Evolutionary conservation across 2,329 filamentous ascomycete species (phyloP), one percentile per base, ranked within the genome.

Genomic region (Colletotrichum sp.): DNA sequence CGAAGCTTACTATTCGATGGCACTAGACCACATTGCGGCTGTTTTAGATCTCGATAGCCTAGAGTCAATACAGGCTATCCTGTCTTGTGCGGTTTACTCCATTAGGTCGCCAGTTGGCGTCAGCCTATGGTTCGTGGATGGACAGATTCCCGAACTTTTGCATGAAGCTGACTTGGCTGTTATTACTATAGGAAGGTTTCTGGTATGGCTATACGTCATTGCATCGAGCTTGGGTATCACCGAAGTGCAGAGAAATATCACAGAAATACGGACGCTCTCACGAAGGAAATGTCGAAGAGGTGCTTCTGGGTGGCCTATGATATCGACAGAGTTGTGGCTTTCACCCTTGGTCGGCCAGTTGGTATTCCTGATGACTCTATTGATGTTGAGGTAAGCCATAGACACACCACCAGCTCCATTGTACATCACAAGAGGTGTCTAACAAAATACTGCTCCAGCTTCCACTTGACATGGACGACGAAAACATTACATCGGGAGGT

Each of bases 171-270:
- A 61, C 58, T 15, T 56, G 9, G 16, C 27, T 13, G 4, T 13
- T 1, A 4, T 13, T 1, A 13, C 3, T 5, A 16, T 16, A 73
- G 80, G 82, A 84, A 82, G 71, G 74, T 84, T 10, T 83, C 81
- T 15, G 83, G 82, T 5, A 79, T 83, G 78, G 82, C 82, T n/a
- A 78, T 84, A 9, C 79, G 83, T 5, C 81, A 83, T 56, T 83
- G 81, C 60, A 79, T 83, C n/a, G 81, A 83, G 67, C 80, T 84
- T 32, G 83, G 81, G n/a, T 84, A 83, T 65, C 82, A 84, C 71
- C 79, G 82, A 52, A 82, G 78, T 72, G 75, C 77, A n/a, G 72
- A 77, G 28, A 77, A 64, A 15, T 78, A 73, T 30, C 65, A 69
- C 13, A 48, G 6, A 1, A 74, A 66, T 2, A 67, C 70, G 8